These are phyloP conservation scores for Monilinia fructigena DNA, from an alignment of 2,329 filamentous ascomycete genomes.

Conservation along the genomic window DNA sequence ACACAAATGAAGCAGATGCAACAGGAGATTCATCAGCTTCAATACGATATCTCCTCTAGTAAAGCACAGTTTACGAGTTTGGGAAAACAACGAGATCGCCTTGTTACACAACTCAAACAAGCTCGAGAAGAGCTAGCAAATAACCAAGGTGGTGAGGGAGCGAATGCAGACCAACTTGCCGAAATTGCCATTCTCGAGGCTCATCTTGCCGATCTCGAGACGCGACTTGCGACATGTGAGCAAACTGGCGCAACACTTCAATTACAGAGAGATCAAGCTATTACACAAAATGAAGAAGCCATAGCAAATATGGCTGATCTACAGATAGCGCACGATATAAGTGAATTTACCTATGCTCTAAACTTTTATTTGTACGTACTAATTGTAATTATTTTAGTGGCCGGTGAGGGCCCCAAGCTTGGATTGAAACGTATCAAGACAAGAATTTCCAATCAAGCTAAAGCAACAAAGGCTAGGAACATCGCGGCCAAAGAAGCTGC, in stretches of 20 bases:
- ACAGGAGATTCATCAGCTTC: background rate
- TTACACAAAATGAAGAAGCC: background rate
- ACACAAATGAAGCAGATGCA: background rate
- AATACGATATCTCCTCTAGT: background rate
- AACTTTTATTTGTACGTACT: background rate
- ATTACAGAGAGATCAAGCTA: conserved; percentile 11
- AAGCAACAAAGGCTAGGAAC: conserved; percentile 5
- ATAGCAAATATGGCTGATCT: background rate
- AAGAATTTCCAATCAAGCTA: conserved; percentile 10
- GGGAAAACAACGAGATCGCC: background rate
- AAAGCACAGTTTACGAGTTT: background rate
- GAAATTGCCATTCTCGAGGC: background rate
- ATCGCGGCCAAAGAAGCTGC: background rate
- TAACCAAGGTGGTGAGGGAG: rapidly evolving
- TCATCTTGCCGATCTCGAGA: background rate
- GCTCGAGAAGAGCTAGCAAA: background rate
- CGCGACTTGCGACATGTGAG: background rate
- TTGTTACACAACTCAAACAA: background rate
- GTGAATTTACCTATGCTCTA: background rate
- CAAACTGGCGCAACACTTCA: conserved; percentile 5
- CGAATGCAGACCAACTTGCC: background rate
- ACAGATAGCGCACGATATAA: conserved; percentile 5
- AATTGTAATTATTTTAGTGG: background rate
- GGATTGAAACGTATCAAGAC: conserved; percentile 17
- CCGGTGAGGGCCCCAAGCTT: conserved; percentile 14